Base-by-base conservation (phyloP, 768 basidiomycete species). In the Tulasnella sp. region DNA sequence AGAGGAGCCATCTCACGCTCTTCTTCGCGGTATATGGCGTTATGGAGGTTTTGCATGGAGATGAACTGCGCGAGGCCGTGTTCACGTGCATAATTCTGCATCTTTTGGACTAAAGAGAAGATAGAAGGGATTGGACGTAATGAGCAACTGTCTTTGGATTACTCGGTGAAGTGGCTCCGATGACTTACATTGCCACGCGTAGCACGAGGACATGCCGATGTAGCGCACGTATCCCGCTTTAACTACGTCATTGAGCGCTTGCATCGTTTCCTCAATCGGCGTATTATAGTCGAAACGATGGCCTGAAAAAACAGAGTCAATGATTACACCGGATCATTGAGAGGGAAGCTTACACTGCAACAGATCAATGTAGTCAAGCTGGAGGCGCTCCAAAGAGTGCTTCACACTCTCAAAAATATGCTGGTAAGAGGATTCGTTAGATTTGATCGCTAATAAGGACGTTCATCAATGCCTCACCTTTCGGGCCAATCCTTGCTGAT, bases 201-300 rank as follows among this genome's bases (percentile, higher is more conserved):
- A 83, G 77, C 84, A 84, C 29, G 81, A 82, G 73, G 78, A 79
- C 84, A 84, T 84, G 36, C 85, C 85, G 77, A 86, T 85, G 79
- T 86, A 87, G 29, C 85, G 83, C 42, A 85, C 87, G 64, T 86
- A 84, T 3, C 87, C 87, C 3, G 84, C 84, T 77, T 86, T 82
- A 12, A 88, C 87, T 12, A 87, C 83, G 76, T 88, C 87, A 72
- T 87, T 85, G 19, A 87, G 82, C 34, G 87, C 86, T 81, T 85
- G 83, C 86, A 87, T 87, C 79, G 83, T 84, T 79, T 85, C 85
- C 72, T 83, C 84, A 69, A 85, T 82, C 2, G 86, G 84, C 0
- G 85, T 86, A 9, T 86, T 80, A 12, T 79, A 74, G 79, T 86
- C 86, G 77, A 85, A 85, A 22, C 81, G 81, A 74, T 82, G 81